Evolutionary conservation across 805 yeast genomes (phyloP).

Genomic region (Candida nonsorbophila): DNA sequence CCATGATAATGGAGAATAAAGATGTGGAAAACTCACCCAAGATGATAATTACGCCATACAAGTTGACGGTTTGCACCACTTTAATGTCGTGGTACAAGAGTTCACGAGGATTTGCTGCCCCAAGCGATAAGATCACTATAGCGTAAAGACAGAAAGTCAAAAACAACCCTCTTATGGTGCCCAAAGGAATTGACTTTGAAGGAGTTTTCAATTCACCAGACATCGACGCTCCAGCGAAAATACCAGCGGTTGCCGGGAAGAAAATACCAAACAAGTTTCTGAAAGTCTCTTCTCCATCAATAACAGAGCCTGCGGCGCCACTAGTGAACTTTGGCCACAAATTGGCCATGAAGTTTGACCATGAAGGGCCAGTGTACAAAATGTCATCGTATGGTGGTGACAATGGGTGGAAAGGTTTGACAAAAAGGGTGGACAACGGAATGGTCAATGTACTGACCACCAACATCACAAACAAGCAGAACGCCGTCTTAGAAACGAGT

Average conservation of each 20-base stretch:
- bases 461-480: constrained; percentile 61
- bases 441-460: constrained; percentile 72
- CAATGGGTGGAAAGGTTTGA: constrained; percentile 49
- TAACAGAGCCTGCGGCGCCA: constrained; percentile 89
- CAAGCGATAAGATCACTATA: constrained; percentile 76
- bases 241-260: constrained; percentile 98
- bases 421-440: constrained; percentile 70
- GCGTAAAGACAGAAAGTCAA: constrained; percentile 75
- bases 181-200: constrained; percentile 83
- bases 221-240: constrained; percentile 98
- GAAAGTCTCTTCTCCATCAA: constrained; percentile 61
- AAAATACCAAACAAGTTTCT: constrained; percentile 88
- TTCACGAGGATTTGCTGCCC: constrained; percentile 73
- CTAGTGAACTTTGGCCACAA: constrained; percentile 74
- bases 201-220: constrained; percentile 89
- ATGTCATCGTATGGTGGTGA: constrained; percentile 41
- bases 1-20: constrained; percentile 88
- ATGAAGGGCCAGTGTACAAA: constrained; percentile 67
- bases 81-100: constrained; percentile 75
- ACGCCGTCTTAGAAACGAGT: constrained; percentile 78
- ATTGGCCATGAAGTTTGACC: constrained; percentile 62
- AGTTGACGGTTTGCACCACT: constrained; percentile 74
- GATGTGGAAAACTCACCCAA: constrained; percentile 92
- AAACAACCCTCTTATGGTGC: constrained; percentile 82
- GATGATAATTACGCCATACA: constrained; percentile 63